phyloP scores from a whole-genome alignment of 2,329 filamentous ascomycete species.

The Cladorrhinum sp. region DNA sequence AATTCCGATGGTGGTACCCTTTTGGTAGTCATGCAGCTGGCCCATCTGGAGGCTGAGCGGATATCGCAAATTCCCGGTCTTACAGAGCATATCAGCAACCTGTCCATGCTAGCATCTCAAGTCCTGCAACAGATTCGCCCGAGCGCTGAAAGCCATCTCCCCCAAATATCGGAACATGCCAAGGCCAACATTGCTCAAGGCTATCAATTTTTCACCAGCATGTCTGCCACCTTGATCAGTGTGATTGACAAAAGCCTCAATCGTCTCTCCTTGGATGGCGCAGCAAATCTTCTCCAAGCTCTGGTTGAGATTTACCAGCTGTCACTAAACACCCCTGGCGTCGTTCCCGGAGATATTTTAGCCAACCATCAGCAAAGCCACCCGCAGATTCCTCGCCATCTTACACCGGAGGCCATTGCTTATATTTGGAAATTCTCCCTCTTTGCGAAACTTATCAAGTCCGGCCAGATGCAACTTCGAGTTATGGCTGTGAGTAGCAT shows the following conservation, averaged over 20 bases:
- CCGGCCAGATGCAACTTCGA: constrained; percentile 86
- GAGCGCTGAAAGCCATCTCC: constrained; percentile 20
- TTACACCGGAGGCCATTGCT: constrained; percentile 50
- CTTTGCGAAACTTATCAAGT: constrained; percentile 70
- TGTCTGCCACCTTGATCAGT: constrained; percentile 41
- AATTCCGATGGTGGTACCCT: constrained; percentile 40
- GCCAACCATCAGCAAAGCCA: constrained; percentile 33
- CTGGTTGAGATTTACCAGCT: constrained; percentile 45
- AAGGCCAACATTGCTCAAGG: constrained; percentile 22
- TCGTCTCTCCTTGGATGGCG: constrained; percentile 46
- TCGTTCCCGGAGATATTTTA: constrained; percentile 35
- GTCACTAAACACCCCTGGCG: constrained; percentile 38
- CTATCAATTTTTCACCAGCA: constrained; percentile 42
- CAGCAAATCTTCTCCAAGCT: constrained; percentile 37
- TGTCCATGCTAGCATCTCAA: constrained; percentile 37
- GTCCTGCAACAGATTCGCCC: constrained; percentile 33
- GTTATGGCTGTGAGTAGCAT: constrained; percentile 75
- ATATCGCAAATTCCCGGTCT: constrained; percentile 47
- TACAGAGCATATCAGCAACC: constrained; percentile 41
- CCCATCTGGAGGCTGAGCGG: constrained; percentile 39
- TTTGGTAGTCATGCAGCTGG: constrained; percentile 41
- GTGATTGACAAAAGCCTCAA: constrained; percentile 57
- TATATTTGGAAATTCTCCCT: constrained; percentile 68
- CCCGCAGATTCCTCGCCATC: constrained; percentile 39
- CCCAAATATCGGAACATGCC: constrained; percentile 4